These are phyloP conservation scores for Chenopodium berlandieri DNA, from an alignment of 148 eudicot species.

Conservation along the genomic window DNA sequence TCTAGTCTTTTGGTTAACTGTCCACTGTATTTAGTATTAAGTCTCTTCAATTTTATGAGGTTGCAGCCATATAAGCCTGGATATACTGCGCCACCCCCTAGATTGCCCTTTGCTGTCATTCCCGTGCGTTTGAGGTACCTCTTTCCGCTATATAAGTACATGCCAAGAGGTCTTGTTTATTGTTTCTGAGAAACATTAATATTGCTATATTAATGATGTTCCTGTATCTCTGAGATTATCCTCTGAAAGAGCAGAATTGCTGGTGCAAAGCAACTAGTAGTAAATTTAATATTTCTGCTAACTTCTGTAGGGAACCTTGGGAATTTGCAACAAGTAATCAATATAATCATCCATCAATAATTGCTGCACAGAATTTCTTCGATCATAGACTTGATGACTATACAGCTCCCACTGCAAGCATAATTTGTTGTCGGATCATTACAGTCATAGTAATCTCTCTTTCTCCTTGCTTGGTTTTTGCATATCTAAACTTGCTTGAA, in stretches of 20 bases:
- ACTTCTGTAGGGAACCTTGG: conserved; percentile 62
- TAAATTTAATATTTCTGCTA: conserved; percentile 12
- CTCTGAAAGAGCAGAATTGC: not conserved
- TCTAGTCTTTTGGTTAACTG: conserved; percentile 7
- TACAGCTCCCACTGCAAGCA: conserved; percentile 42
- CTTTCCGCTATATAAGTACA: not conserved
- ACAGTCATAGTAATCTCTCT: conserved; percentile 54
- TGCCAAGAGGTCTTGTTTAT: not conserved
- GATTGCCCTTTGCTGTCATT: conserved; percentile 41
- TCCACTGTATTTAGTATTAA: not conserved
- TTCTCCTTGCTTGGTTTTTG: conserved; percentile 13
- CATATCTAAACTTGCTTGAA: not conserved
- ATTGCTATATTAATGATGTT: not conserved
- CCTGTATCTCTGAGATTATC: not conserved
- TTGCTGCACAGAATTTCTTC: conserved; percentile 37
- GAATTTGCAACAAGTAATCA: conserved; percentile 46
- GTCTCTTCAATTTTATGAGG: conserved; percentile 26
- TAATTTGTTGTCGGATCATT: conserved; percentile 59
- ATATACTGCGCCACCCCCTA: conserved; percentile 67
- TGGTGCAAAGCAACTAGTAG: not conserved
- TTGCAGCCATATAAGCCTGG: conserved; percentile 64
- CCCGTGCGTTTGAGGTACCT: conserved; percentile 60
- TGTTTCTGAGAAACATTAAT: not conserved
- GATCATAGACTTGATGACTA: conserved; percentile 51
- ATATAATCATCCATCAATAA: conserved; percentile 35